Percentiles rank a stretch among this genome's conserved stretches.
Evolutionary conservation across 805 yeast genomes (phyloP).

Genomic region (Candida odintsovae): DNA sequence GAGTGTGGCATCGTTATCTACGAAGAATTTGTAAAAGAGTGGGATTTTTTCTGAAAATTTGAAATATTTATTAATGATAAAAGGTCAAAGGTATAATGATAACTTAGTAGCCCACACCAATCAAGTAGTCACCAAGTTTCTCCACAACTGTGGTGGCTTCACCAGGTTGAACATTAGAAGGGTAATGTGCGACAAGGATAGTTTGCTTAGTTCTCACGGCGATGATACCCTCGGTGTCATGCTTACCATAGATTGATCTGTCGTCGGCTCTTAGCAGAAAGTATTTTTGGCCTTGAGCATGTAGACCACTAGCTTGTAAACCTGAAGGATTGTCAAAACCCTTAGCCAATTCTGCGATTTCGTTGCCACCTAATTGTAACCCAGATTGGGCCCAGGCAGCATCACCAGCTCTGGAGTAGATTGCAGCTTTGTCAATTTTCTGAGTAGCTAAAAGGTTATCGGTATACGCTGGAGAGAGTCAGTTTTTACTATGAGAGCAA

Average conservation of each 20-base stretch:
- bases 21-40: background rate
- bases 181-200: slow-evolving; percentile 89
- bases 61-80: background rate
- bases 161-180: slow-evolving; percentile 85
- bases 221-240: slow-evolving; percentile 81
- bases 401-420: slow-evolving; percentile 93
- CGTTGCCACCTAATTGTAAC: slow-evolving; percentile 58
- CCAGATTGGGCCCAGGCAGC: slow-evolving; percentile 87
- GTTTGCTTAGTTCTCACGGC: slow-evolving; percentile 94
- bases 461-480: slow-evolving; percentile 65
- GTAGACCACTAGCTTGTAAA: slow-evolving; percentile 83
- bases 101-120: slow-evolving; percentile 70
- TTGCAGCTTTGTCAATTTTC: slow-evolving; percentile 86
- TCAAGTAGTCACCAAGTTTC: slow-evolving; percentile 91
- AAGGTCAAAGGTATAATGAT: background rate
- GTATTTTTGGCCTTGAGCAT: slow-evolving; percentile 79
- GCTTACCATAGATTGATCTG: slow-evolving; percentile 90
- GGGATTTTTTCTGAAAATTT: background rate
- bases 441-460: slow-evolving; percentile 87
- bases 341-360: slow-evolving; percentile 63
- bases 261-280: slow-evolving; percentile 86
- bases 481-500: background rate
- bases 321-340: slow-evolving; percentile 78
- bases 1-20: background rate
- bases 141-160: slow-evolving; percentile 94